These are phyloP conservation scores for Solanum verrucosum DNA, from an alignment of 257 asterid genomes.

Conservation along the genomic window DNA sequence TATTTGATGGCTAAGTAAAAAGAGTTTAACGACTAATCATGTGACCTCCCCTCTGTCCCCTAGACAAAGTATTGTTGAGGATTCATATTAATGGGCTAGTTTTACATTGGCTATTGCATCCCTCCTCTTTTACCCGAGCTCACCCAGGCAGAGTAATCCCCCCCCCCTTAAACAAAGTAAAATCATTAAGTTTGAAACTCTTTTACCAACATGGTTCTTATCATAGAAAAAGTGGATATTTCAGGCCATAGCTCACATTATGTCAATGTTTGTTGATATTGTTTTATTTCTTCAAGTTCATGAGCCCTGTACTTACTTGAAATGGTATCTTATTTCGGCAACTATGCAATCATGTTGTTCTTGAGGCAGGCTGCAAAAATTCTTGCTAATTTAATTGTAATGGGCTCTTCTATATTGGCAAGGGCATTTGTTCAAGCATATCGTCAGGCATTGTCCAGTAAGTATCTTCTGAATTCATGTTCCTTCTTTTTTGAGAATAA, in stretches of 20 bases:
- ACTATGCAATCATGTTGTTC: neutral
- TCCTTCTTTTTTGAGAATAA: neutral
- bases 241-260: neutral
- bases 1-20: neutral
- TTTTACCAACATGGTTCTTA: neutral
- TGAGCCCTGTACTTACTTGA: neutral
- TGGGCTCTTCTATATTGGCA: slow-evolving; percentile 57
- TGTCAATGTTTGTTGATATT: neutral
- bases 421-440: slow-evolving; percentile 62
- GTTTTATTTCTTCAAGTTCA: neutral
- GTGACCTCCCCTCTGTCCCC: neutral
- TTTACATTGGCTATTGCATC: neutral
- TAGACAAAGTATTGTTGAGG: neutral
- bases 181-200: neutral
- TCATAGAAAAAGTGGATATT: neutral
- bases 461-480: slow-evolving; percentile 9
- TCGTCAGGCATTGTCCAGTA: slow-evolving; percentile 67
- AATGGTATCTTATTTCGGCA: neutral
- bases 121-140: neutral
- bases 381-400: slow-evolving; percentile 47
- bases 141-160: neutral
- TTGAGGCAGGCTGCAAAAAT: slow-evolving; percentile 48
- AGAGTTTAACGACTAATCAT: neutral
- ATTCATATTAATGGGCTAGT: too few species aligned
- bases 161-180: neutral